Conservation (phyloP, 257 asterid genomes). For the Nicotiana knightiana region DNA sequence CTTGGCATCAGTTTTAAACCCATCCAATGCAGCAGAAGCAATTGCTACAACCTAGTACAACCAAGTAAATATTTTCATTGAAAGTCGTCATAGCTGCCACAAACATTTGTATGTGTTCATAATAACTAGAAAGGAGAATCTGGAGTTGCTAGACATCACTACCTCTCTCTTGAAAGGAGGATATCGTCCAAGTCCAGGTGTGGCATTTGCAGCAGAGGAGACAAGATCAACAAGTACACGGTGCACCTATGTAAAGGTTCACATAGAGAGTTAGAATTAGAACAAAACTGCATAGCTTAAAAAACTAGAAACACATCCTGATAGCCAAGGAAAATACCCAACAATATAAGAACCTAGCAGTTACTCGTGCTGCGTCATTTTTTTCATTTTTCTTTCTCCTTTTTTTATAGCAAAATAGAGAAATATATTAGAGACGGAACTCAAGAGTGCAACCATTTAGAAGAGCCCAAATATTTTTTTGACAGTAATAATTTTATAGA, state of each 20-base stretch:
- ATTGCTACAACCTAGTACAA: conserved; percentile 59
- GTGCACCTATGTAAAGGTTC: conserved; percentile 54
- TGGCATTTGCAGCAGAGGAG: conserved; percentile 88
- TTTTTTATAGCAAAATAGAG: neutral
- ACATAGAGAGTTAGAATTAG: conserved; percentile 3
- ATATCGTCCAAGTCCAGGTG: conserved; percentile 98
- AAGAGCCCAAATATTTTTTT: neutral
- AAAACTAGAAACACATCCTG: neutral
- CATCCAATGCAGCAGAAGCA: conserved; percentile 88
- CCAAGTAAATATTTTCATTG: neutral
- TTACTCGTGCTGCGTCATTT: neutral
- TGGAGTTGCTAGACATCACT: conserved; percentile 7
- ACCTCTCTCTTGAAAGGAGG: conserved; percentile 99
- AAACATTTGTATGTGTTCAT: neutral
- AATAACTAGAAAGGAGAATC: neutral
- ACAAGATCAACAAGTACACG: conserved; percentile 87
- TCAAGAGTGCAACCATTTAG: neutral
- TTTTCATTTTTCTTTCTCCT: neutral
- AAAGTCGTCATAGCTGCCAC: neutral
- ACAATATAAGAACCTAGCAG: neutral
- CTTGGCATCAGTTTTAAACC: conserved; percentile 78
- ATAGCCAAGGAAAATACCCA: neutral
- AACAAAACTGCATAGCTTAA: neutral
- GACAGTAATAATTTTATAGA: neutral
- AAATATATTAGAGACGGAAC: neutral